A percentile compares a stretch with the other conserved stretches of the same genome.
phyloP scores from a whole-genome alignment of 2,329 filamentous ascomycete species.

The Aureobasidium sp. region DNA sequence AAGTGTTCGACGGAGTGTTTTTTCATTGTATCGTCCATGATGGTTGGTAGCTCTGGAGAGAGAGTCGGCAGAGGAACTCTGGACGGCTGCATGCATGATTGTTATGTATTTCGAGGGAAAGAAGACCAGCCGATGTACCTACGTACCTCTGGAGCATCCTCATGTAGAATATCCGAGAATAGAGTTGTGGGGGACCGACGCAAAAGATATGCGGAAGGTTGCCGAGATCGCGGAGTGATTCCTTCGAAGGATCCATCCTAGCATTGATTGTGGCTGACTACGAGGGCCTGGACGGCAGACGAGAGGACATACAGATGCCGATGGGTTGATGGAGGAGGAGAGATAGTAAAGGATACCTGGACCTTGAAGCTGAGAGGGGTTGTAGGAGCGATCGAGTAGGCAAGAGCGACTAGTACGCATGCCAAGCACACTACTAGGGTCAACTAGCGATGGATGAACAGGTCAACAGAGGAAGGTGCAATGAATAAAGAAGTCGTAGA shows the following conservation, averaged over 20 bases:
- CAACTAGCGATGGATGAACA: background rate
- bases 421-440: background rate
- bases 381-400: background rate
- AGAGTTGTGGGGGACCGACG: constrained; percentile 6
- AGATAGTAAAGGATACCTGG: background rate
- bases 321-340: background rate
- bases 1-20: constrained; percentile 10
- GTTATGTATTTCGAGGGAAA: background rate
- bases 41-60: background rate
- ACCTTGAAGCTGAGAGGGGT: background rate
- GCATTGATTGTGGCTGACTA: background rate
- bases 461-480: background rate
- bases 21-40: background rate
- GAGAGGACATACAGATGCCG: background rate
- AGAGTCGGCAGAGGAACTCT: background rate
- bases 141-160: background rate
- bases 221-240: background rate
- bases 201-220: background rate
- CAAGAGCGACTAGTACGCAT: background rate
- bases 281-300: background rate
- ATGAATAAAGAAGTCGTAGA: background rate
- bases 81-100: background rate
- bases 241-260: background rate
- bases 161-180: background rate
- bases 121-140: background rate